Evolutionary conservation across 75 land plant species (phyloP).

Genomic region (Pinus albicaulis): DNA sequence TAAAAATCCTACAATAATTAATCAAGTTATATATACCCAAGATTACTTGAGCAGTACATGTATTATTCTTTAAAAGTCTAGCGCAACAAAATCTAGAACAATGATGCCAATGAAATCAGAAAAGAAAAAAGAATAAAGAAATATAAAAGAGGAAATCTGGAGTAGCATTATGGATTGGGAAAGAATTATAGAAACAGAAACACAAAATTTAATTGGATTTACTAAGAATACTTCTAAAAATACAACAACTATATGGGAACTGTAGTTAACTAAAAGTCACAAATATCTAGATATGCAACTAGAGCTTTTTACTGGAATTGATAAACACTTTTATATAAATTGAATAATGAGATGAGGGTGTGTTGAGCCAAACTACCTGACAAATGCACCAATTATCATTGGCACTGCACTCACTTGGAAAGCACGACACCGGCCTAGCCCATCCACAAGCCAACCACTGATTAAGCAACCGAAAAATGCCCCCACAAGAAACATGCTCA

Average conservation of each 20-base stretch:
- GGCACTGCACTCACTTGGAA: slow-evolving; percentile 84
- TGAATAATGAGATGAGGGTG: not conserved
- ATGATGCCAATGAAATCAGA: not conserved
- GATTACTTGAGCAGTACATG: not conserved
- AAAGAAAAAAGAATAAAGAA: not conserved
- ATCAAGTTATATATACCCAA: not conserved
- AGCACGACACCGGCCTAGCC: slow-evolving; percentile 69
- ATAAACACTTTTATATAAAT: slow-evolving; percentile 4
- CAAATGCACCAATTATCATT: slow-evolving; percentile 70
- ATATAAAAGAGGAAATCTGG: not conserved
- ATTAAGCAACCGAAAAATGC: slow-evolving; percentile 77
- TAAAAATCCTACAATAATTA: not conserved
- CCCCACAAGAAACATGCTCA: slow-evolving; percentile 79
- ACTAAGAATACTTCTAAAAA: not conserved
- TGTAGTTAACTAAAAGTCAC: not conserved
- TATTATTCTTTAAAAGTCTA: not conserved
- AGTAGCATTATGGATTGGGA: not conserved
- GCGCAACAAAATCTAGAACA: not conserved
- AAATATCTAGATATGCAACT: not conserved
- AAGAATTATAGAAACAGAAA: not conserved
- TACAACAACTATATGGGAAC: not conserved
- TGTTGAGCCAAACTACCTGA: slow-evolving; percentile 21
- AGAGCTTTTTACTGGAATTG: not conserved
- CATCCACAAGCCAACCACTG: slow-evolving; percentile 89
- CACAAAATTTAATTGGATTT: too few relatives aligned